A percentile compares a stretch with the other conserved stretches of the same genome.
phyloP scores from a whole-genome alignment of 1,284 basidiomycete genomes.

The Volvariella volvacea region DNA sequence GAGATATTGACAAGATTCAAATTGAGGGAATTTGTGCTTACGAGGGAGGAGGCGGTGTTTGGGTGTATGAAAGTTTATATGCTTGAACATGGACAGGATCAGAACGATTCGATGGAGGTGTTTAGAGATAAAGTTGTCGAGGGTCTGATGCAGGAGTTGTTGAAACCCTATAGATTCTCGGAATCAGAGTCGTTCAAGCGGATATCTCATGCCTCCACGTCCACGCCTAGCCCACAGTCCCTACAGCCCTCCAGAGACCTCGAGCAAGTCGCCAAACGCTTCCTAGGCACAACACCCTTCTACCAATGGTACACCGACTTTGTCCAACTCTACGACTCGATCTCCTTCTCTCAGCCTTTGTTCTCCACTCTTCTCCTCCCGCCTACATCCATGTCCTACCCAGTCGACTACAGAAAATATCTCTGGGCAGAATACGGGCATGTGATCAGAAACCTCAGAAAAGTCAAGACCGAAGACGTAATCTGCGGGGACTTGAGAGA shows the following conservation, averaged over 20 bases:
- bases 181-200: background rate
- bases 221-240: background rate
- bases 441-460: constrained; percentile 50
- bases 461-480: constrained; percentile 34
- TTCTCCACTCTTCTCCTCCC: constrained; percentile 79
- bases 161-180: constrained; percentile 47
- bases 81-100: constrained; percentile 75
- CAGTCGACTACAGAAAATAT: constrained; percentile 78
- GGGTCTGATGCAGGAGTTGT: constrained; percentile 49
- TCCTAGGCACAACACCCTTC: constrained; percentile 73
- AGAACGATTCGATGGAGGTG: constrained; percentile 55
- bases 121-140: constrained; percentile 63
- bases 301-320: constrained; percentile 95
- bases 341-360: constrained; percentile 79
- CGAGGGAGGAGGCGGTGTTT: constrained; percentile 57
- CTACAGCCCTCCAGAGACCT: constrained; percentile 26
- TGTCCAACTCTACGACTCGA: constrained; percentile 80
- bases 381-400: constrained; percentile 70
- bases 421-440: constrained; percentile 80
- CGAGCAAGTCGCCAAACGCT: constrained; percentile 53
- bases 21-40: constrained; percentile 33
- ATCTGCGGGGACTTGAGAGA: constrained; percentile 44
- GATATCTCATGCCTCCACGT: too few species aligned
- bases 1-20: constrained; percentile 37
- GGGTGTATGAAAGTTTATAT: constrained; percentile 92